Conservation (phyloP, 257 asterid genomes). For the Capsicum pubescens region DNA sequence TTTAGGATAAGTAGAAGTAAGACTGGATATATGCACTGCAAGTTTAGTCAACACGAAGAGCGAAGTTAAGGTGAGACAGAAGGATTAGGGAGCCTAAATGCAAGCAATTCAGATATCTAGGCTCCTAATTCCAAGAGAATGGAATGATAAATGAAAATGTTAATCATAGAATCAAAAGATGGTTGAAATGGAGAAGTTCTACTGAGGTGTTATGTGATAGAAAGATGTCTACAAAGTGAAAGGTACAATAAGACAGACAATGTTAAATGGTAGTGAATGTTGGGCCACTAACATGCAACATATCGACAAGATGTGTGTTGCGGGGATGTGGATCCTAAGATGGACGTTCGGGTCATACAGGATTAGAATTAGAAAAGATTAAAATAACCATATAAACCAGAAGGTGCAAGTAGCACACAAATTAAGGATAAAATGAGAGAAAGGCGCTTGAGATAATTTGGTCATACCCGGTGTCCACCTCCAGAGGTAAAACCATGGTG, state of each 20-base stretch:
- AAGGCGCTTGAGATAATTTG: not conserved
- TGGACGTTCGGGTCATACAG: not conserved
- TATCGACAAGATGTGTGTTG: not conserved
- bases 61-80: not conserved
- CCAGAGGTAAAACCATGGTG: not conserved
- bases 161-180: not conserved
- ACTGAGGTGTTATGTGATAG: too few relatives aligned
- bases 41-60: not conserved
- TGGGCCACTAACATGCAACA: slow-evolving; percentile 6
- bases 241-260: too few relatives aligned
- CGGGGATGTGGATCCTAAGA: not conserved
- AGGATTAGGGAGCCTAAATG: not conserved
- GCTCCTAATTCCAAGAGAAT: not conserved
- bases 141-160: not conserved
- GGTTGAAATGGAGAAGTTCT: not conserved
- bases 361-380: not conserved
- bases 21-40: not conserved
- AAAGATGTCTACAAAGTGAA: too few relatives aligned
- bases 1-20: slow-evolving; percentile 1
- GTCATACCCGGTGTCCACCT: not conserved
- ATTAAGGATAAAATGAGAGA: not conserved
- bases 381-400: not conserved
- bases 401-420: slow-evolving; percentile 5
- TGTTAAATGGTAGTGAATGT: not conserved
- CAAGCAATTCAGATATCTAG: not conserved